phyloP scores from a whole-genome alignment of 2,329 filamentous ascomycete genomes.

The Whalleya microplaca region DNA sequence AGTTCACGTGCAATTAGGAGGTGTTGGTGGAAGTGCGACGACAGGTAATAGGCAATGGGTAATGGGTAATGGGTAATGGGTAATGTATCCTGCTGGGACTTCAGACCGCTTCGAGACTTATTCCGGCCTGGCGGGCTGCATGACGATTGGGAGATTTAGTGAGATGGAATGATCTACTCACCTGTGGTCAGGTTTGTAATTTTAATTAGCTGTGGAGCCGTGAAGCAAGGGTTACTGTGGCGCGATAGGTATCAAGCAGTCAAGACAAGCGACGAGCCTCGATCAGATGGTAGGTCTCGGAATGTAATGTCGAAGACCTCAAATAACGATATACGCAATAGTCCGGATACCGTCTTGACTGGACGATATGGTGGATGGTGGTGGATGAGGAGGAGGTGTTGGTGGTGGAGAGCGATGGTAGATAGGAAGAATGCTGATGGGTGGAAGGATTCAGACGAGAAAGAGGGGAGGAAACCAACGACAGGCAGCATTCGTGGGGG shows the following conservation, averaged over 20 bases:
- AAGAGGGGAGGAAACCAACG: slow-evolving; percentile 12
- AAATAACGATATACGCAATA: slow-evolving; percentile 27
- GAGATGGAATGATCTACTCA: slow-evolving; percentile 34
- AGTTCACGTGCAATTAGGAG: slow-evolving; percentile 9
- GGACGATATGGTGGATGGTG: slow-evolving; percentile 8
- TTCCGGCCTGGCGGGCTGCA: slow-evolving; percentile 19
- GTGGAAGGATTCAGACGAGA: slow-evolving; percentile 8
- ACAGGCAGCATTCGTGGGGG: slow-evolving; percentile 28
- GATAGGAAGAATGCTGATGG: neutral
- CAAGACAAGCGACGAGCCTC: slow-evolving; percentile 27
- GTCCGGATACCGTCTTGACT: slow-evolving; percentile 9
- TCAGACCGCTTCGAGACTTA: slow-evolving; percentile 7
- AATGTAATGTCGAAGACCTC: slow-evolving; percentile 26
- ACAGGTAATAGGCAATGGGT: too few species aligned
- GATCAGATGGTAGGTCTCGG: slow-evolving; percentile 20
- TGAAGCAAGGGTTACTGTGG: slow-evolving; percentile 37
- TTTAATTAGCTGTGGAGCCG: slow-evolving; percentile 40
- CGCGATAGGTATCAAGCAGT: slow-evolving; percentile 32
- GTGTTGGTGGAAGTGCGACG: slow-evolving; percentile 4
- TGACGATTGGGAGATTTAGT: slow-evolving; percentile 26
- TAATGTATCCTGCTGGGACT: slow-evolving; percentile 18
- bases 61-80: too few species aligned
- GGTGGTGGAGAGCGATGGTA: neutral
- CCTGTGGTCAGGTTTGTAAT: slow-evolving; percentile 26
- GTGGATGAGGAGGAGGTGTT: neutral